Percentiles rank a stretch among this genome's conserved stretches.
These are phyloP conservation scores for Penicillium freii DNA, from an alignment of 2,329 filamentous ascomycete species.

Conservation along the genomic window DNA sequence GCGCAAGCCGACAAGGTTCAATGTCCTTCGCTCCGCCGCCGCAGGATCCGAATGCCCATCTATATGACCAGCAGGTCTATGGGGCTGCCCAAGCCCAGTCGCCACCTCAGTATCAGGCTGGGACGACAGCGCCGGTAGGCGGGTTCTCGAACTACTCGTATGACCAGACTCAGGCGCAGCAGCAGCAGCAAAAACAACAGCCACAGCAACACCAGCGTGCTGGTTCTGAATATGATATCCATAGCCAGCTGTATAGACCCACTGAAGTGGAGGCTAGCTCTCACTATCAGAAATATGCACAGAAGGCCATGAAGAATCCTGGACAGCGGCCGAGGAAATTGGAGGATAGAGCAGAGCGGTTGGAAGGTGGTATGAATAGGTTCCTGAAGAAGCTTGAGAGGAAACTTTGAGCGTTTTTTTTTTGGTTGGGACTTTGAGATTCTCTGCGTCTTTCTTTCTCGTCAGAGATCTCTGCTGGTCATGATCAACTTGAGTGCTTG, in stretches of 20 bases:
- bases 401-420: slow-evolving; percentile 26
- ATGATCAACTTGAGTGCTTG: background rate
- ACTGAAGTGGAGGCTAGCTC: slow-evolving; percentile 43
- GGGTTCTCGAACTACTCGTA: slow-evolving; percentile 47
- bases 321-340: slow-evolving; percentile 36
- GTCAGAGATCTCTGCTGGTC: background rate
- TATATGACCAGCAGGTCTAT: slow-evolving; percentile 34
- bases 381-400: slow-evolving; percentile 50
- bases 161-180: slow-evolving; percentile 18
- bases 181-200: slow-evolving; percentile 21
- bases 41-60: slow-evolving; percentile 36
- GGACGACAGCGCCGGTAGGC: slow-evolving; percentile 26
- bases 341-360: slow-evolving; percentile 38
- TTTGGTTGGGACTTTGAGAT: background rate
- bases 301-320: slow-evolving; percentile 35
- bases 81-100: slow-evolving; percentile 15
- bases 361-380: slow-evolving; percentile 46
- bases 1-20: slow-evolving; percentile 13
- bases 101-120: slow-evolving; percentile 17
- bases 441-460: background rate
- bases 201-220: slow-evolving; percentile 20
- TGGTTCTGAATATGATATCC: slow-evolving; percentile 43
- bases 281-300: slow-evolving; percentile 37
- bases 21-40: slow-evolving; percentile 29
- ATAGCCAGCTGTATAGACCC: slow-evolving; percentile 48